Evolutionary conservation across 352 stramenopile genomes (phyloP), one percentile per base, ranked within the genome.

Genomic region (Phytophthora quininea): DNA sequence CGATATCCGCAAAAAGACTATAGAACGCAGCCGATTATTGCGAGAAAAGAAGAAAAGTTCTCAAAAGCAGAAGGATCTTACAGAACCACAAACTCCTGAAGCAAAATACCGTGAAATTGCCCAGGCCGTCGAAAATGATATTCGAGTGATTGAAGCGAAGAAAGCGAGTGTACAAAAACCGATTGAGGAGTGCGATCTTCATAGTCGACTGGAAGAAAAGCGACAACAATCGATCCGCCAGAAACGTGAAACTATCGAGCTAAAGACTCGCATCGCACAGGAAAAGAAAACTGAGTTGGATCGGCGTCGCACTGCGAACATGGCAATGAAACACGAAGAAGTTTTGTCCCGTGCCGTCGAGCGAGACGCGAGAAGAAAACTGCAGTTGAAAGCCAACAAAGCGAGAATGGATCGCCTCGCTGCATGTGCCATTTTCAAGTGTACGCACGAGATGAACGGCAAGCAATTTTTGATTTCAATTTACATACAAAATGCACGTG

Each of bases 281-380:
- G 56, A 76, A 27, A 64, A 65, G 27, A 50, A 72, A 2, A 29
- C 32, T 31, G 50, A 68, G 12, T 50, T 86, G 24, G 67, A 89
- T 30, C 64, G 51, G 4, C 64, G 73, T 14, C 73, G 80, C 24
- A 57, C 62, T n/a, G 82, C 88, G 67, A 81, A 69, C 52, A 67
- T 74, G 8, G 53, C 60, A 1, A 89, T 91, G 82, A 87, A 79
- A 49, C 47, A 56, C 19, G 82, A 89, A 69, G 82, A 88, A 42
- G 43, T 38, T 4, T 61, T 68, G 4, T 63, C 78, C 11, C 63
- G 45, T 24, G 27, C 58, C 8, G 14, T 76, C 1, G 79, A 89
- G 54, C 50, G 11, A 2, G 67, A 69, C 32, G 12, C 40, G n/a
- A 61, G 53, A 15, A 50, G 31, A 33, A 76, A 50, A 32, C 30